Evolutionary conservation across 257 asterid species (phyloP), one percentile per base, ranked within the genome.

Genomic region (Capsicum baccatum): DNA sequence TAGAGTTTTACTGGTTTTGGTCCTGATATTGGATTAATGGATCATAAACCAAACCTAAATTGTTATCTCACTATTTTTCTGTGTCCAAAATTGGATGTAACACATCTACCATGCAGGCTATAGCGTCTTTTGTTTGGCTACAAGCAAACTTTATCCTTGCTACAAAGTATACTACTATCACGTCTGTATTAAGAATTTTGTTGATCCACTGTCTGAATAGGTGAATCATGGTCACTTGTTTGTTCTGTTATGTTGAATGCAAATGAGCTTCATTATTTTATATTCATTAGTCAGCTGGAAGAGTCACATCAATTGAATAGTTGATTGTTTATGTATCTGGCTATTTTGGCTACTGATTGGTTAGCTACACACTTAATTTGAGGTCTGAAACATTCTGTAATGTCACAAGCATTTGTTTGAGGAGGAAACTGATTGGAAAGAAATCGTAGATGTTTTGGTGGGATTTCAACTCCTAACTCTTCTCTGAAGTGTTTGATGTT

Each of bases 71-170:
- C 81, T 50, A 52, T 56, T 52, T 76, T 8, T 52, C 3, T 76
- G 81, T 52, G 48, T 52, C 63, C 63, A 76, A 68, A 68, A 15
- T 68, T 39, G 11, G 78, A 21, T 37, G 52, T 68, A 39, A 52
- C 81, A 76, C 81, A 76, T 63, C 8, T 8, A 76, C 47, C 63
- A 76, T 76, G 63, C 81, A 76, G 63, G 44, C 21, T 26, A 52
- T 76, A 50, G 26, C 54, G 81, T 13, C 47, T 52, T 76, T 76
- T 52, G 15, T 12, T 74, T 76, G 63, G 81, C 81, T 76, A 52
- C 17, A 52, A 21, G 26, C 81, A 78, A 74, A 54, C 6, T 14
- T 4, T 54, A 52, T 26, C 3, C 15, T 54, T 54, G 48, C 64
- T 33, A 54, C 47, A 54, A 48, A 50, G 21, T 52, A 35, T 50